phyloP scores from a whole-genome alignment of 352 stramenopile species.

The Phytophthora vignae region DNA sequence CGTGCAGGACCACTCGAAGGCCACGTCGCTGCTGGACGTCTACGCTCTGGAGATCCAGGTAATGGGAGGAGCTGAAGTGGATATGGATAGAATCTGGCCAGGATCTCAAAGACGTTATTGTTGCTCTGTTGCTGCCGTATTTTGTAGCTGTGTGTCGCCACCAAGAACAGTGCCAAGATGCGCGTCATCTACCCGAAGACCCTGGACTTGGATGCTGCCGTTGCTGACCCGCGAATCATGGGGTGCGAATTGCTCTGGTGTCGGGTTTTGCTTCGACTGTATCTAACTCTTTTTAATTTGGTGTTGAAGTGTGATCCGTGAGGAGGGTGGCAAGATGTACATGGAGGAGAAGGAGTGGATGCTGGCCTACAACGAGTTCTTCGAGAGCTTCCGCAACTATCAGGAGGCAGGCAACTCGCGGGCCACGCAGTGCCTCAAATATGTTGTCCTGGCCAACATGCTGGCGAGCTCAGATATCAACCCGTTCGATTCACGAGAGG shows the following conservation, averaged over 20 bases:
- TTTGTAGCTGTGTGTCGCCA: constrained; percentile 83
- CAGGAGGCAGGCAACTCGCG: constrained; percentile 91
- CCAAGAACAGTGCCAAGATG: constrained; percentile 89
- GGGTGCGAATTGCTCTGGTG: constrained; percentile 51
- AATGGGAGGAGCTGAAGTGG: background rate
- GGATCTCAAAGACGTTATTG: background rate
- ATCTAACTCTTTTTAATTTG: background rate
- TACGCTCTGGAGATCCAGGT: constrained; percentile 93
- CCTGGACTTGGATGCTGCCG: constrained; percentile 87
- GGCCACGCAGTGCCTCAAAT: constrained; percentile 93
- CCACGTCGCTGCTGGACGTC: constrained; percentile 90
- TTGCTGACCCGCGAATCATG: constrained; percentile 92
- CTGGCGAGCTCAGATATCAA: constrained; percentile 93
- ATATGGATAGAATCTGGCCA: background rate
- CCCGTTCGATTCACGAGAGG: constrained; percentile 93
- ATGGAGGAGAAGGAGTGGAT: constrained; percentile 90
- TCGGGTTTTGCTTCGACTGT: background rate
- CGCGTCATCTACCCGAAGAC: constrained; percentile 92
- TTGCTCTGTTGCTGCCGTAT: constrained; percentile 1
- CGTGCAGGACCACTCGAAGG: constrained; percentile 82
- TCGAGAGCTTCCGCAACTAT: constrained; percentile 94
- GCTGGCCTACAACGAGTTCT: constrained; percentile 95
- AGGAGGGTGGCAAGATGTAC: constrained; percentile 95
- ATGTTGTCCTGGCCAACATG: constrained; percentile 94
- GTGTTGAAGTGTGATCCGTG: constrained; percentile 74